A percentile compares a stretch with the other conserved stretches of the same genome.
Evolutionary conservation across 202 grass and related monocot species (phyloP).

Genomic region (Panicum hallii): DNA sequence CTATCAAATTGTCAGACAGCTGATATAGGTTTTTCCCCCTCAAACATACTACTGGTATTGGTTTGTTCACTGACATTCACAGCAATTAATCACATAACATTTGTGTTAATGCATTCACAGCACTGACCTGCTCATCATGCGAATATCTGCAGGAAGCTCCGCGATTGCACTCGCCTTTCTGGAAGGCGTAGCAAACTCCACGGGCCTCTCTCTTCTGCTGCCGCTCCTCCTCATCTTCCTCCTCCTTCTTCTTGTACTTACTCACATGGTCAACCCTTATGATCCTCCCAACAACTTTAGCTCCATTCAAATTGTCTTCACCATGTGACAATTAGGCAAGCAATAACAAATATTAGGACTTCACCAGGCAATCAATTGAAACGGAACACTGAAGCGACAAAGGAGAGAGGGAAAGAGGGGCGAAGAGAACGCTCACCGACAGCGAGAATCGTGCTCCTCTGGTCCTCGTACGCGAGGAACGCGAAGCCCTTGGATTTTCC

Average conservation of each 20-base stretch:
- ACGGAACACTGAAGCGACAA: neutral
- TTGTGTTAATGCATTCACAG: neutral
- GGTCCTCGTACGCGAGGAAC: slow-evolving; percentile 88
- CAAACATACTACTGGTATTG: neutral
- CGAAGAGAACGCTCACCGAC: slow-evolving; percentile 54
- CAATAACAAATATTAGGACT: neutral
- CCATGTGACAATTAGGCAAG: neutral
- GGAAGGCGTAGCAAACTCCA: slow-evolving; percentile 90
- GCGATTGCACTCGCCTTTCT: slow-evolving; percentile 91
- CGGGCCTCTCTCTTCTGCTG: slow-evolving; percentile 80
- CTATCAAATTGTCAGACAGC: neutral
- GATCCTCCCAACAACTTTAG: slow-evolving; percentile 85
- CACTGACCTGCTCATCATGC: slow-evolving; percentile 73
- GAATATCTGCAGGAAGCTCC: slow-evolving; percentile 92
- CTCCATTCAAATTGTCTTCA: slow-evolving; percentile 95
- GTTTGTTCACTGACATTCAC: neutral
- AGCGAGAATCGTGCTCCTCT: slow-evolving; percentile 91
- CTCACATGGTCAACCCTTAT: slow-evolving; percentile 90
- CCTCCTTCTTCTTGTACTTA: slow-evolving; percentile 95
- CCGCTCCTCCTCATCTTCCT: slow-evolving; percentile 77
- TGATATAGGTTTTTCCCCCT: neutral
- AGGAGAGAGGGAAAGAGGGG: too few relatives aligned
- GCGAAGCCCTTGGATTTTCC: slow-evolving; percentile 90
- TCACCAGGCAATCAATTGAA: neutral
- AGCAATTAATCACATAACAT: neutral